Base-by-base conservation (phyloP, 1,284 basidiomycete species). In the Ganoderma meredithae region DNA sequence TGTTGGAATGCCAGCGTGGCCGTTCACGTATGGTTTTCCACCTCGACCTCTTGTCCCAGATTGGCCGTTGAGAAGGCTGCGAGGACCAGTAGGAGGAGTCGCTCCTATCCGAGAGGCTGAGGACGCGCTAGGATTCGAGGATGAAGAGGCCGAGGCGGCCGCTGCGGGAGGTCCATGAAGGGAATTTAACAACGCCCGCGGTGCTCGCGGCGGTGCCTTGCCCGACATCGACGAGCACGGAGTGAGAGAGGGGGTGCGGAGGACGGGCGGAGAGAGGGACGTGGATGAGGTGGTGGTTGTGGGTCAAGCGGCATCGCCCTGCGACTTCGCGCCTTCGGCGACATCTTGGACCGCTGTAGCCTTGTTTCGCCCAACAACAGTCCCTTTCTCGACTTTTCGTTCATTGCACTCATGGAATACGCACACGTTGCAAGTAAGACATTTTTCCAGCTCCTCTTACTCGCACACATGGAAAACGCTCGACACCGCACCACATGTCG, bases 191-290 rank as follows among this genome's bases (percentile, higher is more conserved):
- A 93, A 82, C 56, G 91, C 91, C 70, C 91, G 82, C 63, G 91
- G 91, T 68, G 90, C 91, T 74, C 83, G 86, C 72, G 91, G 91
- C 74, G 91, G 91, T 63, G 86, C 88, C 82, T 90, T 92, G 75
- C 91, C 90, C 78, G 91, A 91, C 91, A 93, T 81, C 70, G 71
- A 70, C 75, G 67, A 70, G 69, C 71, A 69, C 61, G 53, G 65
- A 59, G 66, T 53, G 71, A 67, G 71, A 59, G 65, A 60, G 63
- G 68, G 63, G 31, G 59, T 65, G 66, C 65, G 44, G 63, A 64
- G 66, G 58, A 68, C 47, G 44, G 68, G 55, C 47, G 44, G 67
- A 39, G 25, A 39, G 39, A 66, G 53, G 62, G 69, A 60, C 66
- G 70, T 69, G 69, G 69, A 52, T 36, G 66, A 73, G 72, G 67